These are phyloP conservation scores for Irpex sp. DNA, from an alignment of 1,284 basidiomycete genomes.

Conservation along the genomic window DNA sequence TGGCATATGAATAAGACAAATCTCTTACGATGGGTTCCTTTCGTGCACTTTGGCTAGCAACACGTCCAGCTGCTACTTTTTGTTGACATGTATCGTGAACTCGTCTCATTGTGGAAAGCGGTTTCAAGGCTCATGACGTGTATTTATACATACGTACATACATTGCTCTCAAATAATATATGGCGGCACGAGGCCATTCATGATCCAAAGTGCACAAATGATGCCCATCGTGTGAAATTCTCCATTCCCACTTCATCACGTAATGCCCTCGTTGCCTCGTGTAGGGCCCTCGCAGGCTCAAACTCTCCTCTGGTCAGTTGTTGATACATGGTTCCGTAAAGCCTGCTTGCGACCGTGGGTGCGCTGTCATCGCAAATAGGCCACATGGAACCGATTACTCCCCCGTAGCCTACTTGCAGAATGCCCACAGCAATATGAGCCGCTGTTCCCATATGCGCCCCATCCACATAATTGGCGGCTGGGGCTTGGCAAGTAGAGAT, in stretches of 20 bases:
- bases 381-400: conserved; percentile 20
- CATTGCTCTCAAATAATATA: not conserved
- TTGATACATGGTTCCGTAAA: conserved; percentile 2
- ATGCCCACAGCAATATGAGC: conserved; percentile 15
- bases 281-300: not conserved
- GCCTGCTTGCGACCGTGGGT: conserved; percentile 12
- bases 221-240: not conserved
- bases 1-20: not conserved
- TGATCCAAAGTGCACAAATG: not conserved
- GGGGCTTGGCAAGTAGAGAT: not conserved
- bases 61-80: too few species aligned
- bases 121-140: not conserved
- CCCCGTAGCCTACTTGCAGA: conserved; percentile 18
- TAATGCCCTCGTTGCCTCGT: not conserved
- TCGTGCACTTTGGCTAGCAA: too few species aligned
- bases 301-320: not conserved
- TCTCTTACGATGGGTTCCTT: too few species aligned
- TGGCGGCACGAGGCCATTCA: not conserved
- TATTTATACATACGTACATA: not conserved
- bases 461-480: conserved; percentile 11
- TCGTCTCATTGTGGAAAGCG: too few species aligned
- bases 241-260: not conserved
- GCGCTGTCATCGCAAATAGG: not conserved
- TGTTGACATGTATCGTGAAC: too few species aligned
- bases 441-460: conserved; percentile 16